Evolutionary conservation across 192 early-diverging fungal species (phyloP), one percentile per base, ranked within the genome.

Genomic region (Phlyctochytrium arcticum): DNA sequence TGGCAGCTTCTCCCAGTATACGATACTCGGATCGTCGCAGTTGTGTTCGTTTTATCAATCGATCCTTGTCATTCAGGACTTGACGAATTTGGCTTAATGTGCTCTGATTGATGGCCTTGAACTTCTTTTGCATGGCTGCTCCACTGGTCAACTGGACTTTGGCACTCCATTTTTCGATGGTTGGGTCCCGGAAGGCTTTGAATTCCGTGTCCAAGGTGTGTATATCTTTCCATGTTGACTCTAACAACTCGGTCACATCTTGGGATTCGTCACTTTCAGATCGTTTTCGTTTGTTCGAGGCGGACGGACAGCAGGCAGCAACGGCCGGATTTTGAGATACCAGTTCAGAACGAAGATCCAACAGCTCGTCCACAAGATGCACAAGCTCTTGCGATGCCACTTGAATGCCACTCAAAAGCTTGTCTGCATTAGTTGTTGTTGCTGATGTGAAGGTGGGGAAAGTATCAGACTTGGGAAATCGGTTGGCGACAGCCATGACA

Each of bases 41-140:
- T 68, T 88, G 87, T 10, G 96, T 96, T 44, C 96, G 77, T 77
- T 94, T 93, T 36, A 95, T 51, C 12, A 97, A 67, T 31, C 92
- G 78, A 27, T 90, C 88, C 53, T 78, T 80, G 49, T 92, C 90
- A 1, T 72, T 68, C 64, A 95, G 70, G 0, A 89, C 73, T 49
- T 81, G 77, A n/a, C 77, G 61, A 53, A 93, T 86, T 76, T 95
- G 93, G 35, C 78, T 76, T 69, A 88, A 61, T 12, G 89, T 81
- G 26, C 86, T 80, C 72, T 92, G 89, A 77, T 98, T 92, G 67
- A 98, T 88, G 0, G 91, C 91, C 69, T 95, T 97, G 81, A 98
- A 96, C 68, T 95, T 95, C 62, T 95, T 98, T 68, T 85, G 79
- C 35, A 87, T 73, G 0, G 86, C 76, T 8, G 87, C 77, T 29